Evolutionary conservation across 345 rosid species (phyloP), one percentile per base, ranked within the genome.

Genomic region (Aegle marmelos): DNA sequence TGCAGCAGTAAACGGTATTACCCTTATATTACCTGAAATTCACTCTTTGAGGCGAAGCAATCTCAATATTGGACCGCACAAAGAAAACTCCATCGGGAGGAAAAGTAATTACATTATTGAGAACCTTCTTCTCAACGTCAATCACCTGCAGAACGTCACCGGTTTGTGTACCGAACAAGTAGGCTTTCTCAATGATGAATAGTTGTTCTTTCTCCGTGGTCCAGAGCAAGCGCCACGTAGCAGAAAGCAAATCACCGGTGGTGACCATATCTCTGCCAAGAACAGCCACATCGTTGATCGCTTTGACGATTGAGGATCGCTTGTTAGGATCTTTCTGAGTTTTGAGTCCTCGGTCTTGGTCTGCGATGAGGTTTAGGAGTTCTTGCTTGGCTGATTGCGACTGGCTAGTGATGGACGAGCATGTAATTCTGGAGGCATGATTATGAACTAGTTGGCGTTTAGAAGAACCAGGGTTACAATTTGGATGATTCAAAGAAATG

Each of bases 131-230:
- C 74, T 86, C 85, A 4, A 92, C 97, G 75, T 95, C 95, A 76
- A 95, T 93, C 74, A 92, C 98, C 90, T 95, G 98, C 81, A 95
- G 84, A 56, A 95, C 91, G 70, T 91, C 98, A 22, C 98, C 98
- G 17, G 95, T 85, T 74, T 76, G 80, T 0, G 95, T 93, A 14
- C 98, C 92, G 36, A 95, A 88, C 83, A 92, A 41, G 28, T 88
- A 85, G 16, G 98, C 95, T 74, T 91, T 93, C 89, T 93, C 95
- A 67, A 95, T 84, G 66, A 95, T 93, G 88, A 90, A 95, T 6
- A 95, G 89, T 83, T 92, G 98, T 84, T 92, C 98, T 82, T 92
- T 95, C 91, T 95, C 98, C 68, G 98, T 92, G 31, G 95, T 93
- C 98, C 98, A 95, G 62, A 92, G 89, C 60, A 93, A 79, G 70